Conservation (phyloP, 805 yeast species). For the Yarrowia deformans region DNA sequence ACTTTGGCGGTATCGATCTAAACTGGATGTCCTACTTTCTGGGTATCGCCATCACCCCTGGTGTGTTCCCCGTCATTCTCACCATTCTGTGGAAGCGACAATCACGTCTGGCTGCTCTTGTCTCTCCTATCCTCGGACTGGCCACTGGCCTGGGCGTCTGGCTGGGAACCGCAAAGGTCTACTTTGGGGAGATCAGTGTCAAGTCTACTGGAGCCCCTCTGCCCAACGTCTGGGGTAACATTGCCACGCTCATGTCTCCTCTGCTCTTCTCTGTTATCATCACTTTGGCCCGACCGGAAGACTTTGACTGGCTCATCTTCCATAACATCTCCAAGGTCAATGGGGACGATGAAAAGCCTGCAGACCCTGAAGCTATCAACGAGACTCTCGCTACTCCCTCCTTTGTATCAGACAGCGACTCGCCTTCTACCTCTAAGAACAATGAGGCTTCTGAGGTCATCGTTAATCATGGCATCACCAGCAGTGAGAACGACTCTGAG, state of each 20-base stretch:
- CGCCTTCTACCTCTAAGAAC: background rate
- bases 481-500: slow-evolving; percentile 19
- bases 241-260: slow-evolving; percentile 47
- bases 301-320: slow-evolving; percentile 51
- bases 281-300: slow-evolving; percentile 53
- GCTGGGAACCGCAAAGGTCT: slow-evolving; percentile 47
- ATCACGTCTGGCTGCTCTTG: slow-evolving; percentile 33
- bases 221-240: slow-evolving; percentile 46
- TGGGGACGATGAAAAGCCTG: slow-evolving; percentile 9
- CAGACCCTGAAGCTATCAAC: slow-evolving; percentile 5
- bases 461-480: slow-evolving; percentile 17
- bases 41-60: slow-evolving; percentile 70
- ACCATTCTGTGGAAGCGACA: slow-evolving; percentile 62
- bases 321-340: slow-evolving; percentile 24
- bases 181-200: slow-evolving; percentile 45
- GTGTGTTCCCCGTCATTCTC: slow-evolving; percentile 46
- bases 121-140: slow-evolving; percentile 40
- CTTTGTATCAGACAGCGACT: slow-evolving; percentile 3
- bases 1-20: slow-evolving; percentile 81
- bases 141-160: slow-evolving; percentile 39
- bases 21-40: slow-evolving; percentile 66
- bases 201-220: slow-evolving; percentile 44
- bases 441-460: background rate
- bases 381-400: background rate
- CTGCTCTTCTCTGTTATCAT: slow-evolving; percentile 44